Percentiles rank a stretch among this genome's conserved stretches.
Evolutionary conservation across 441 rosid genomes (phyloP).

Genomic region (Bruguiera hainesii): DNA sequence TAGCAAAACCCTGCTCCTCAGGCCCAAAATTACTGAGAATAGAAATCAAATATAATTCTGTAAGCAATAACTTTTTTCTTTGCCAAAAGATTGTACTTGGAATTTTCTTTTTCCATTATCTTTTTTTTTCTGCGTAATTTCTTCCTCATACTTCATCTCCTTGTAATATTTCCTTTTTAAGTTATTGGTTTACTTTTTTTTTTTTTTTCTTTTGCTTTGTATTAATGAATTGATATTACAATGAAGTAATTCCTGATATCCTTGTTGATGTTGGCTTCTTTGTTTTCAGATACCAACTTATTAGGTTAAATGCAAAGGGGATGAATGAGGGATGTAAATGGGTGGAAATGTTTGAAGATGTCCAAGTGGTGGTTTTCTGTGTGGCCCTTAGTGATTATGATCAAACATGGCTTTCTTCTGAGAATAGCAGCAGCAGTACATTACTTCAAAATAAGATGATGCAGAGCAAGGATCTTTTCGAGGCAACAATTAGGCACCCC

Average conservation of each 20-base stretch:
- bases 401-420: constrained; percentile 52
- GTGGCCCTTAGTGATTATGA: constrained; percentile 86
- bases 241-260: background rate
- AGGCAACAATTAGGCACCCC: constrained; percentile 74
- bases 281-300: constrained; percentile 73
- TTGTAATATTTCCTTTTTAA: no score
- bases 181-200: no score
- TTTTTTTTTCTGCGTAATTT: no score
- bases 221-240: background rate
- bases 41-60: no score
- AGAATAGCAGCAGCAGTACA: constrained; percentile 45
- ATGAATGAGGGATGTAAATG: constrained; percentile 98
- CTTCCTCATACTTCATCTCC: no score
- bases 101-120: no score
- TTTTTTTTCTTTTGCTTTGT: background rate
- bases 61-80: no score
- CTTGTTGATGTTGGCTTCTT: background rate
- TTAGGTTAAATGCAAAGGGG: constrained; percentile 85
- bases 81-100: no score
- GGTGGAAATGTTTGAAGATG: constrained; percentile 99
- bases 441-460: constrained; percentile 78
- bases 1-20: no score
- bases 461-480: constrained; percentile 88
- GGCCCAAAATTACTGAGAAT: no score
- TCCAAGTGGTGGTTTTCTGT: constrained; percentile 79